These are phyloP conservation scores for Exophiala spinifera DNA, from an alignment of 2,329 filamentous ascomycete species.

Conservation along the genomic window DNA sequence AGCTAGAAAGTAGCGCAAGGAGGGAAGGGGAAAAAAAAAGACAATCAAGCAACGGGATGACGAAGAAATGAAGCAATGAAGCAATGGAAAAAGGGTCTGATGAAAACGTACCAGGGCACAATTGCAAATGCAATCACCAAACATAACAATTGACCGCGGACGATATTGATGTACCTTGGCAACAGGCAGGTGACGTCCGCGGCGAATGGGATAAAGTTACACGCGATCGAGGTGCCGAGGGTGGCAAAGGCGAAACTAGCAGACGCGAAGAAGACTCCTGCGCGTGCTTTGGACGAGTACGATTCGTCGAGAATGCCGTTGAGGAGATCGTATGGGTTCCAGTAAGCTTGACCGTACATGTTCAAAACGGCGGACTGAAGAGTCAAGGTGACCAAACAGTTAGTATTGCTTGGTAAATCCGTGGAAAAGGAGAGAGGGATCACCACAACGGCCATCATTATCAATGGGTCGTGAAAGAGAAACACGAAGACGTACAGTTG, in stretches of 20 bases:
- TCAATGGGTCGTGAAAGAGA: neutral
- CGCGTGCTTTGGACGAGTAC: slow-evolving; percentile 33
- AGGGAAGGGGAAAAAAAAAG: too few species aligned
- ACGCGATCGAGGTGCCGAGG: slow-evolving; percentile 28
- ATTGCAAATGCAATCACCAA: slow-evolving; percentile 34
- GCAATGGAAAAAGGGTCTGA: too few species aligned
- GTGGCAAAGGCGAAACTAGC: slow-evolving; percentile 28
- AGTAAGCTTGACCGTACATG: slow-evolving; percentile 38
- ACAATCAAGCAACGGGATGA: too few species aligned
- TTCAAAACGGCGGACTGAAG: slow-evolving; percentile 36
- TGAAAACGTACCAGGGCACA: slow-evolving; percentile 33
- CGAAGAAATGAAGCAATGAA: too few species aligned
- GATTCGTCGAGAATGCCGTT: slow-evolving; percentile 39
- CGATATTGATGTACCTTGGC: slow-evolving; percentile 35
- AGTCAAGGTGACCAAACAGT: neutral
- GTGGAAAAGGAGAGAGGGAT: too few species aligned
- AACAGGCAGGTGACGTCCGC: slow-evolving; percentile 36
- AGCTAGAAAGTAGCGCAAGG: too few species aligned
- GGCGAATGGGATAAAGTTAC: slow-evolving; percentile 37
- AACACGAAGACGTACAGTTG: slow-evolving; percentile 19
- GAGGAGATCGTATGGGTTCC: slow-evolving; percentile 39
- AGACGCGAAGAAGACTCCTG: slow-evolving; percentile 37
- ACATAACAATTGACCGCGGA: slow-evolving; percentile 35
- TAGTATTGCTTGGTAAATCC: too few species aligned
- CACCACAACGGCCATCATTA: too few species aligned